phyloP scores from a whole-genome alignment of 148 eudicot species.

The Rhododendron ferrugineum region DNA sequence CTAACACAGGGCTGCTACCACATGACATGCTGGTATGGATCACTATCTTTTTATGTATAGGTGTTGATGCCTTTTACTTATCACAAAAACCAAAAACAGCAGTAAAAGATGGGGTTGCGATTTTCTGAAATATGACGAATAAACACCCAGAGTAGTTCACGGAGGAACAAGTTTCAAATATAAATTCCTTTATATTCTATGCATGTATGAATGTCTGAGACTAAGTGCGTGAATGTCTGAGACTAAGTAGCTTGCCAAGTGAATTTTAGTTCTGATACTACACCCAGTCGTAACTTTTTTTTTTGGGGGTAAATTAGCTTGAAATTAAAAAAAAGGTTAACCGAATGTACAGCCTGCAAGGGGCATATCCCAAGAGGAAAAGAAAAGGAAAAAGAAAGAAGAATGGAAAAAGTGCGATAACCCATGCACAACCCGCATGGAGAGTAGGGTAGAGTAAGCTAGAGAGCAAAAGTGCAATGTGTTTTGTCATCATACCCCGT shows the following conservation, averaged over 20 bases:
- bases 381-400: too few species aligned
- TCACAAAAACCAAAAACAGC: neutral
- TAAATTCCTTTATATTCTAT: neutral
- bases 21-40: constrained; percentile 70
- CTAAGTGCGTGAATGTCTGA: neutral
- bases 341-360: too few species aligned
- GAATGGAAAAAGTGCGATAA: too few species aligned
- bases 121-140: too few species aligned
- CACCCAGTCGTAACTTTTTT: neutral
- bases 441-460: too few species aligned
- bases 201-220: neutral
- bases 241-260: neutral
- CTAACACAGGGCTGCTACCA: constrained; percentile 65
- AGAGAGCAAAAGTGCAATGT: too few species aligned
- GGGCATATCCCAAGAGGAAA: too few species aligned
- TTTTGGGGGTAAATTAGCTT: too few species aligned
- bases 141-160: neutral
- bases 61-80: neutral
- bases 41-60: neutral
- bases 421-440: too few species aligned
- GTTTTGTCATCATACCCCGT: too few species aligned
- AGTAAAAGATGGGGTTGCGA: neutral
- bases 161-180: neutral
- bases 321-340: too few species aligned
- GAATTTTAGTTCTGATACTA: neutral